Conservation (phyloP, 805 yeast genomes). For the Maudiozyma pseudohumilis region DNA sequence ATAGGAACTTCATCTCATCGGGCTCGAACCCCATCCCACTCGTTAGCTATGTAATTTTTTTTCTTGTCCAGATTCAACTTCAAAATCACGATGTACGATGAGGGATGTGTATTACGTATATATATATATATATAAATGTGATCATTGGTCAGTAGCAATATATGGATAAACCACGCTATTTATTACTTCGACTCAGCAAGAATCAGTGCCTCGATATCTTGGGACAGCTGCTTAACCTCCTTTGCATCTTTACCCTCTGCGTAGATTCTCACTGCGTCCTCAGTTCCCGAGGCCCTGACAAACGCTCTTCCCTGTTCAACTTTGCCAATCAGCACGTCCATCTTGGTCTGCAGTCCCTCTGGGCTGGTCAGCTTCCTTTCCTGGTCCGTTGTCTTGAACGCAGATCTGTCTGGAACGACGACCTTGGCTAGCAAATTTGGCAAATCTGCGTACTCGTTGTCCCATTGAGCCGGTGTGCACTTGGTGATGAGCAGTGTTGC, state of each 20-base stretch:
- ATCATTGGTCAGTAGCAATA: too few relatives aligned
- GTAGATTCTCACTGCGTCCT: slow-evolving; percentile 91
- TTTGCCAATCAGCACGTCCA: slow-evolving; percentile 53
- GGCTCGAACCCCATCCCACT: too few relatives aligned
- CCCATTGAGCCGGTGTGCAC: slow-evolving; percentile 64
- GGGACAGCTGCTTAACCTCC: slow-evolving; percentile 40
- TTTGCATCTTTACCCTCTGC: slow-evolving; percentile 65
- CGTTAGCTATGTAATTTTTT: too few relatives aligned
- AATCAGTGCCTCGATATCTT: slow-evolving; percentile 33
- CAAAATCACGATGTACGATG: too few relatives aligned
- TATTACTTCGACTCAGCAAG: slow-evolving; percentile 1
- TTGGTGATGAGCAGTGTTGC: slow-evolving; percentile 48
- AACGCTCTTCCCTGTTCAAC: slow-evolving; percentile 67
- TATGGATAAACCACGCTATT: too few relatives aligned
- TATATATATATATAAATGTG: too few relatives aligned
- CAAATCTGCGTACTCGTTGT: slow-evolving; percentile 63
- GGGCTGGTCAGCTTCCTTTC: slow-evolving; percentile 78
- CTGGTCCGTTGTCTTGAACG: slow-evolving; percentile 80
- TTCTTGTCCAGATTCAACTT: too few relatives aligned
- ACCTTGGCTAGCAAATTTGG: slow-evolving; percentile 82
- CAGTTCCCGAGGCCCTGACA: slow-evolving; percentile 96
- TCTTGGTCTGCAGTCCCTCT: slow-evolving; percentile 59
- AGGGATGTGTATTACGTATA: too few relatives aligned
- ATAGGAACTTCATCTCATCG: too few relatives aligned
- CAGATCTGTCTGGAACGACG: slow-evolving; percentile 68